phyloP scores from a whole-genome alignment of 2,329 filamentous ascomycete species.

The Colletotrichum chrysophilum region DNA sequence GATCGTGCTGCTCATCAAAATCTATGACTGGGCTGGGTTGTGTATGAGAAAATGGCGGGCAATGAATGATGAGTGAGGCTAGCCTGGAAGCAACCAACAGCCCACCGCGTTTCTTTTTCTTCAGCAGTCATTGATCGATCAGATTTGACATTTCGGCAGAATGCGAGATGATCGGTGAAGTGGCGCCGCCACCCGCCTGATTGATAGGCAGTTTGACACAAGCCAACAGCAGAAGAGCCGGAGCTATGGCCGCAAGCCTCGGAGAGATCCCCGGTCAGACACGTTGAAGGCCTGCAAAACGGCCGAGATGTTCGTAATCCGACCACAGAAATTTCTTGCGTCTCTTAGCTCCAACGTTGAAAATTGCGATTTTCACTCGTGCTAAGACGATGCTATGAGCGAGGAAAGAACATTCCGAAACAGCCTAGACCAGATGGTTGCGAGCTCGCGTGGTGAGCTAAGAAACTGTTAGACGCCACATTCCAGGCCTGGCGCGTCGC shows the following conservation, averaged over 20 bases:
- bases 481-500: not conserved
- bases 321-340: not conserved
- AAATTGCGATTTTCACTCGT: not conserved
- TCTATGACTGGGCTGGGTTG: not conserved
- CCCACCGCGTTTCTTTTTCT: not conserved
- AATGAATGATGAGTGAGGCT: not conserved
- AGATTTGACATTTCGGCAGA: not conserved
- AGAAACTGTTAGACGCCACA: not conserved
- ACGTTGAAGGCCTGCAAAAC: not conserved
- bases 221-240: not conserved
- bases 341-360: not conserved
- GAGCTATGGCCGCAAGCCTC: not conserved
- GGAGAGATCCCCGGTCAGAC: not conserved
- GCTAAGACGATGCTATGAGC: not conserved
- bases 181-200: slow-evolving; percentile 9
- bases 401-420: not conserved
- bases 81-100: not conserved
- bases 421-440: not conserved
- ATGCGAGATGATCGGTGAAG: not conserved
- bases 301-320: not conserved
- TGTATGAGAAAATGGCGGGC: not conserved
- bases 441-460: not conserved
- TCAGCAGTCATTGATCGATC: not conserved
- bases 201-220: not conserved
- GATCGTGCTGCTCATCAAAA: not conserved